Conservation (phyloP, 441 rosid genomes). For the Populus trichocarpa region DNA sequence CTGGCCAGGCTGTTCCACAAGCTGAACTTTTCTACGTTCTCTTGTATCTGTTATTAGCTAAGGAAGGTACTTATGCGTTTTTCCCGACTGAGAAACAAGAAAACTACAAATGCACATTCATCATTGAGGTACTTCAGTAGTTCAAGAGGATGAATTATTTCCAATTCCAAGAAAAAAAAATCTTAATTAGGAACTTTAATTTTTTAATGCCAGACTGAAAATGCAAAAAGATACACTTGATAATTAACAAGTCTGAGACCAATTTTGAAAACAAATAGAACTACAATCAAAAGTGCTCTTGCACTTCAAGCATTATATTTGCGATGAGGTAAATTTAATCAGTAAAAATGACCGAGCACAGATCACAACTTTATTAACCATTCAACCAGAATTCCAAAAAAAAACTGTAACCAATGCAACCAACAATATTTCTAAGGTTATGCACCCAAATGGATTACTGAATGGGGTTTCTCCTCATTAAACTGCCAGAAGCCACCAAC, state of each 20-base stretch:
- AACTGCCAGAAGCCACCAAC: background rate
- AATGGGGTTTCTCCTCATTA: background rate
- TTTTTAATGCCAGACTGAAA: background rate
- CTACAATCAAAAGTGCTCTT: background rate
- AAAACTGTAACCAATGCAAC: background rate
- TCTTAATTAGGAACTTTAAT: background rate
- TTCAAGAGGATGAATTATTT: background rate
- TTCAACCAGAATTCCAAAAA: background rate
- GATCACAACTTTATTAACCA: background rate
- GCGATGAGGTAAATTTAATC: background rate
- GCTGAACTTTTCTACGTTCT: slow-evolving; percentile 91
- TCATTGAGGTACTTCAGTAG: background rate
- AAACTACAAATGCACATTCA: slow-evolving; percentile 2
- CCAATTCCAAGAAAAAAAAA: background rate
- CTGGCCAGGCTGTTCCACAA: slow-evolving; percentile 98
- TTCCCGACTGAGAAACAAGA: slow-evolving; percentile 7
- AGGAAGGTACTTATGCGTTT: slow-evolving; percentile 34
- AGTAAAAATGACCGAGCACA: background rate
- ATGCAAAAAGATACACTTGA: background rate
- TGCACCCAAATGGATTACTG: background rate
- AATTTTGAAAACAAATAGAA: background rate
- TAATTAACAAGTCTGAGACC: background rate
- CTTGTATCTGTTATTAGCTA: slow-evolving; percentile 71
- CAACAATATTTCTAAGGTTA: background rate
- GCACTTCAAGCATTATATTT: background rate